Percentiles rank a stretch among this genome's conserved stretches.
Conservation (phyloP, 768 basidiomycete genomes). For the Psilocybe sp. region DNA sequence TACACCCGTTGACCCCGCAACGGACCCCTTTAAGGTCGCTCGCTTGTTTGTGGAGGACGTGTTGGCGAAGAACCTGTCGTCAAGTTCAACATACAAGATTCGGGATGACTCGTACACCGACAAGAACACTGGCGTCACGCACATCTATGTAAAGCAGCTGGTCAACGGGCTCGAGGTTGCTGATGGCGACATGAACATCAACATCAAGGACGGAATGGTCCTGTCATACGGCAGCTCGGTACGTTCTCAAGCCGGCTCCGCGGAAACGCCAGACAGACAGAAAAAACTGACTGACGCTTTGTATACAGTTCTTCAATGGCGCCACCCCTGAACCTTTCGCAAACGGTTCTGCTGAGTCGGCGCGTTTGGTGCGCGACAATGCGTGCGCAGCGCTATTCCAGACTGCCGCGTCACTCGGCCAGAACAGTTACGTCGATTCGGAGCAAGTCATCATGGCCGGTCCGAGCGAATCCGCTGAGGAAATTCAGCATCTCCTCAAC, state of each 20-base stretch:
- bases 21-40: slow-evolving; percentile 62
- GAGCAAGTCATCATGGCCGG: slow-evolving; percentile 36
- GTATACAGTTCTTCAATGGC: slow-evolving; percentile 73
- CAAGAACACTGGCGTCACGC: slow-evolving; percentile 78
- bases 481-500: slow-evolving; percentile 44
- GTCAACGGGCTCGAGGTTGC: slow-evolving; percentile 84
- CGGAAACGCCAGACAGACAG: not conserved
- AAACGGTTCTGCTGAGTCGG: slow-evolving; percentile 27
- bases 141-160: slow-evolving; percentile 84
- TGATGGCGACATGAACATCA: slow-evolving; percentile 92
- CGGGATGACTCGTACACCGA: slow-evolving; percentile 89
- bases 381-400: slow-evolving; percentile 45
- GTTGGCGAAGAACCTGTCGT: slow-evolving; percentile 35
- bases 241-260: slow-evolving; percentile 23
- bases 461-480: slow-evolving; percentile 11
- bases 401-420: slow-evolving; percentile 25
- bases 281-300: slow-evolving; percentile 4
- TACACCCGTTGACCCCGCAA: slow-evolving; percentile 30
- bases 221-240: slow-evolving; percentile 89
- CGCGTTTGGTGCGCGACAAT: slow-evolving; percentile 48
- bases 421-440: slow-evolving; percentile 20
- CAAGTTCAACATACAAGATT: slow-evolving; percentile 49
- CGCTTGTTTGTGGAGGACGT: slow-evolving; percentile 55
- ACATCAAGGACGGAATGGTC: slow-evolving; percentile 80
- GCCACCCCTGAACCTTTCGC: slow-evolving; percentile 37